Evolutionary conservation across 2,329 filamentous ascomycete species (phyloP).

Genomic region (Fusarium phyllophilum): DNA sequence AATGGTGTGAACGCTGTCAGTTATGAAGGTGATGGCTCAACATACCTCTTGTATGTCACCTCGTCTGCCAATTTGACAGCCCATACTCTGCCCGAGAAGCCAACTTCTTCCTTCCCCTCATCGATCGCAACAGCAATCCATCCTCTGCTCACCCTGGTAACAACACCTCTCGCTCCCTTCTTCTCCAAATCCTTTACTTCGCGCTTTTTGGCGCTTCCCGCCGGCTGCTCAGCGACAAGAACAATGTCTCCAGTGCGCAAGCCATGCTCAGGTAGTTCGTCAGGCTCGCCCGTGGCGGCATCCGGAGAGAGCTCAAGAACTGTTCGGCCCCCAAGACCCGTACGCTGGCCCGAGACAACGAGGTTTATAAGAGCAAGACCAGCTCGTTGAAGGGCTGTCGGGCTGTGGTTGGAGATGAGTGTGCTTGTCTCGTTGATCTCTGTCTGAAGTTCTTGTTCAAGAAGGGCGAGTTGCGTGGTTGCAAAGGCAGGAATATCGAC

Average conservation of each 20-base stretch:
- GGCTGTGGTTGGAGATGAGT: constrained; percentile 74
- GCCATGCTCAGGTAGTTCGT: constrained; percentile 77
- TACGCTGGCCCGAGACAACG: constrained; percentile 77
- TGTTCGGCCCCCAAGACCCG: constrained; percentile 89
- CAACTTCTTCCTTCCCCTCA: constrained; percentile 64
- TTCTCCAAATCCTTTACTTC: constrained; percentile 77
- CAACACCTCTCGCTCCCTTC: constrained; percentile 75
- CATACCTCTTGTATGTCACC: constrained; percentile 69
- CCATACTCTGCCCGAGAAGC: constrained; percentile 65
- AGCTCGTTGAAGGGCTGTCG: constrained; percentile 75
- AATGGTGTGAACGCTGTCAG: neutral
- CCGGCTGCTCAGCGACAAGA: constrained; percentile 77
- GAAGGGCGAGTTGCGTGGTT: constrained; percentile 73
- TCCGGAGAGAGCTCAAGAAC: constrained; percentile 84
- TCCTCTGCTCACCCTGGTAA: constrained; percentile 69
- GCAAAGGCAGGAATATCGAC: constrained; percentile 76
- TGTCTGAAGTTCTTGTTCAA: constrained; percentile 75
- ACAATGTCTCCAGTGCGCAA: constrained; percentile 83
- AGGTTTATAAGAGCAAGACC: constrained; percentile 86
- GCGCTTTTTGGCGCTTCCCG: constrained; percentile 76
- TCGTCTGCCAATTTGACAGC: constrained; percentile 75
- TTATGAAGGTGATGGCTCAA: neutral
- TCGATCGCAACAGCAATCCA: constrained; percentile 75
- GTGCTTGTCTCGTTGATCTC: constrained; percentile 76
- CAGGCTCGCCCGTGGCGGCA: constrained; percentile 66